phyloP scores from a whole-genome alignment of 1,284 basidiomycete genomes.

The Pseudozyma flocculosa region DNA sequence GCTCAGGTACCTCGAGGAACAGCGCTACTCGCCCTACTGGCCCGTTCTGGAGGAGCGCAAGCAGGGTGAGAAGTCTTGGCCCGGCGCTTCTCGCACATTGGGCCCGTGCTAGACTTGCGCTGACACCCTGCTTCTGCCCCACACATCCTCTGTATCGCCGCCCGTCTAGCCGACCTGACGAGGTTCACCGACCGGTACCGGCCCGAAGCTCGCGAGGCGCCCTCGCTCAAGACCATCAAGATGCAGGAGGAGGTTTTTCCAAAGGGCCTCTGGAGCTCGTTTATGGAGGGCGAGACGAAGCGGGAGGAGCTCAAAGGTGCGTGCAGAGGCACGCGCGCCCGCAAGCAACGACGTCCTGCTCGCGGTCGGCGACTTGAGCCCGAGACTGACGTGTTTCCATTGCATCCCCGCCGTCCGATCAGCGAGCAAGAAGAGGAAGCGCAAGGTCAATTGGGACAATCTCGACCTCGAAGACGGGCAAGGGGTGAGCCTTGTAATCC shows the following conservation, averaged over 20 bases:
- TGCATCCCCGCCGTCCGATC: too few relatives aligned
- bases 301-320: constrained; percentile 31
- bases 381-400: too few relatives aligned
- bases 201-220: constrained; percentile 35
- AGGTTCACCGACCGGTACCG: constrained; percentile 50
- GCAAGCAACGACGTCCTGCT: neutral
- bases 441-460: constrained; percentile 48
- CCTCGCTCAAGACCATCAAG: constrained; percentile 35
- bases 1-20: constrained; percentile 37
- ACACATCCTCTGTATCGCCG: neutral
- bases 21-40: constrained; percentile 40
- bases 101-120: too few relatives aligned
- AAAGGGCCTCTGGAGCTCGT: constrained; percentile 47
- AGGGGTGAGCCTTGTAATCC: constrained; percentile 9
- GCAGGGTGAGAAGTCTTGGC: constrained; percentile 6
- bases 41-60: constrained; percentile 26
- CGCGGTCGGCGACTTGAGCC: neutral
- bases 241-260: constrained; percentile 53
- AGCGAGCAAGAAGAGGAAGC: constrained; percentile 26
- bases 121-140: too few relatives aligned
- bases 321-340: too few relatives aligned
- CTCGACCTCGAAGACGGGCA: constrained; percentile 42
- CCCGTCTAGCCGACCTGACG: constrained; percentile 19
- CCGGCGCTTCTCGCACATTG: too few relatives aligned
- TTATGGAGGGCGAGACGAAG: constrained; percentile 48